These are phyloP conservation scores for Dactylorhiza incarnata DNA, from an alignment of 106 monocot genomes.

Conservation along the genomic window DNA sequence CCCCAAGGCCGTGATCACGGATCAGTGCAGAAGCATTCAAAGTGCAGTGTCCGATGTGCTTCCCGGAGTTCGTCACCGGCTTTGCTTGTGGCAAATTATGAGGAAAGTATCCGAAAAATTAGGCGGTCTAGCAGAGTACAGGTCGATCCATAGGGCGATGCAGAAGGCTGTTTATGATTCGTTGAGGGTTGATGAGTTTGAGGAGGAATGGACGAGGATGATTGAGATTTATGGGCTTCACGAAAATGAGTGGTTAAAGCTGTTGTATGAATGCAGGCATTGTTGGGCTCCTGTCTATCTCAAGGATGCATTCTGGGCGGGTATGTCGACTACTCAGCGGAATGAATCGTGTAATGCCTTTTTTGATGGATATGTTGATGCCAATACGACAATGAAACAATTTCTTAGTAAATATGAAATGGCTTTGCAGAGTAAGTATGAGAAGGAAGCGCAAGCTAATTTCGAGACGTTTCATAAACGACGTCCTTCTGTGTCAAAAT, in stretches of 20 bases:
- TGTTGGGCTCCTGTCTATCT: conserved; percentile 47
- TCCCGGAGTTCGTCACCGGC: conserved; percentile 34
- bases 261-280: conserved; percentile 32
- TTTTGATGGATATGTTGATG: conserved; percentile 50
- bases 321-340: conserved; percentile 36
- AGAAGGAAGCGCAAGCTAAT: conserved; percentile 59
- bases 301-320: conserved; percentile 60
- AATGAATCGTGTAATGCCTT: conserved; percentile 29
- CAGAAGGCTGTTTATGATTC: conserved; percentile 61
- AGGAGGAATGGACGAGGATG: conserved; percentile 41
- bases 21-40: conserved; percentile 34
- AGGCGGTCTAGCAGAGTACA: conserved; percentile 32
- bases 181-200: conserved; percentile 39
- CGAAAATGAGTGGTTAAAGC: conserved; percentile 39
- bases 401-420: conserved; percentile 53
- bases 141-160: conserved; percentile 26
- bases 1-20: conserved; percentile 40
- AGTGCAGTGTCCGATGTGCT: conserved; percentile 33
- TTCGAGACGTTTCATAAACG: conserved; percentile 56
- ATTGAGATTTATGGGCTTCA: conserved; percentile 44
- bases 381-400: conserved; percentile 36
- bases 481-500: conserved; percentile 41
- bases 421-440: conserved; percentile 49
- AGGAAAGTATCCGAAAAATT: conserved; percentile 35
- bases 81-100: conserved; percentile 48